A percentile compares a stretch with the other conserved stretches of the same genome.
Evolutionary conservation across 1,139 yeast species (phyloP).

Genomic region (Lipomyces yarrowii): DNA sequence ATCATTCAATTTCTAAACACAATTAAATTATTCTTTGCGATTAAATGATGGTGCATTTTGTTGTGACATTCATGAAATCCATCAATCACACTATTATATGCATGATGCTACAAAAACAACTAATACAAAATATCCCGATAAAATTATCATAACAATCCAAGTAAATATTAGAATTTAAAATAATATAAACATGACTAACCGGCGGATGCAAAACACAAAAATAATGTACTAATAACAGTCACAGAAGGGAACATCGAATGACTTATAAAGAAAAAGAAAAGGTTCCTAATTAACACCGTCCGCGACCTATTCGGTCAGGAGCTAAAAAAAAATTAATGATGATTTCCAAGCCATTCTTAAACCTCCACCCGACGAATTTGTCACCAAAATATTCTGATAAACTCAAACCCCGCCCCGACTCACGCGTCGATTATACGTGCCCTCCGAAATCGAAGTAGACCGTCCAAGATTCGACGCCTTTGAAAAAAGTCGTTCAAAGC

Average conservation of each 20-base stretch:
- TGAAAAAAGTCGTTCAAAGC: constrained; percentile 29
- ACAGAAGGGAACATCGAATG: neutral
- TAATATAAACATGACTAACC: too few relatives aligned
- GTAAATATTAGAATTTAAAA: neutral
- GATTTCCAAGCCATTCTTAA: neutral
- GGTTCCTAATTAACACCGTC: neutral
- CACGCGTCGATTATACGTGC: constrained; percentile 28
- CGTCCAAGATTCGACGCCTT: constrained; percentile 29
- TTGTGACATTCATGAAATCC: neutral
- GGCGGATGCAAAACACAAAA: neutral
- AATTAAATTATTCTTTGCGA: neutral
- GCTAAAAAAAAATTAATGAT: neutral
- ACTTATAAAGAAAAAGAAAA: neutral
- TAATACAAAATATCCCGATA: neutral
- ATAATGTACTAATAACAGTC: neutral
- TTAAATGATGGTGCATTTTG: neutral
- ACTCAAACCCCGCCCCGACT: constrained; percentile 10
- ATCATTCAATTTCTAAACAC: too few relatives aligned
- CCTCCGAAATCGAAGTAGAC: constrained; percentile 31
- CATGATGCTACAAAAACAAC: neutral
- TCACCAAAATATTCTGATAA: neutral
- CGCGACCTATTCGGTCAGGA: neutral
- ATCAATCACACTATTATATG: neutral
- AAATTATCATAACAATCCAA: neutral
- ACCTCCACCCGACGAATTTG: neutral